Base-by-base conservation (phyloP, 108 stramenopile species). In the Tribonema minus region DNA sequence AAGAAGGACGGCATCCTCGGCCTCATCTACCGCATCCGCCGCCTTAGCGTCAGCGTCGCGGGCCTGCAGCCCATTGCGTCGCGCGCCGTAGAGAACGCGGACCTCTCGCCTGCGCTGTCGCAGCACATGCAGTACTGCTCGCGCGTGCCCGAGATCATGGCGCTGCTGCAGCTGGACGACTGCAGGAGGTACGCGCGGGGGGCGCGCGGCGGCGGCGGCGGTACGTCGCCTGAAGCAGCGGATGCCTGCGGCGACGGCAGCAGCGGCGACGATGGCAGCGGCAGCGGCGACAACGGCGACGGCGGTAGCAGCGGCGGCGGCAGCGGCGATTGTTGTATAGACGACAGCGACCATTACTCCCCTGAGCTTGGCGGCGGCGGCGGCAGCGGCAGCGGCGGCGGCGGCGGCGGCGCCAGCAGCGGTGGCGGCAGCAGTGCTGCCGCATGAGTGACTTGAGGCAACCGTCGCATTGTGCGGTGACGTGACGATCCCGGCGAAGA, bases 121-220 rank as follows among this genome's bases (percentile, higher is more conserved):
- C 61, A 73, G 61, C 77, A 79, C 68, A 66, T 79, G 58, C 58
- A 79, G 33, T 79, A 79, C 77, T 58, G 41, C 60, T 38, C 64
- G 7, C 23, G 58, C 2, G 68, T 79, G 77, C 77, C 77, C 1
- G 77, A 79, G 68, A 70, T 68, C 1, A 67, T 79, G 4, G 33
- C 71, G 2, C 33, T 63, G 3, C 60, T 79, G 61, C 34, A 35
- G 7, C 68, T 79, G 0, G 77, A 79, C 40, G 40, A 68, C 33
- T 61, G 59, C 68, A 46, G 58, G 37, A 70, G 30, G 32, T 79
- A 69, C 29, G 28, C 54, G 12, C 69, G 64, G 68, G n/a, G 1
- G 37, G 68, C 32, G 59, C 9, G 20, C 46, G 46, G 46, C 15
- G 46, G 46, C 9, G 46, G n/a, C 46, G 9, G 15, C 46, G 46